Evolutionary conservation across 306 rosid species (phyloP).

Genomic region (Senna tora): DNA sequence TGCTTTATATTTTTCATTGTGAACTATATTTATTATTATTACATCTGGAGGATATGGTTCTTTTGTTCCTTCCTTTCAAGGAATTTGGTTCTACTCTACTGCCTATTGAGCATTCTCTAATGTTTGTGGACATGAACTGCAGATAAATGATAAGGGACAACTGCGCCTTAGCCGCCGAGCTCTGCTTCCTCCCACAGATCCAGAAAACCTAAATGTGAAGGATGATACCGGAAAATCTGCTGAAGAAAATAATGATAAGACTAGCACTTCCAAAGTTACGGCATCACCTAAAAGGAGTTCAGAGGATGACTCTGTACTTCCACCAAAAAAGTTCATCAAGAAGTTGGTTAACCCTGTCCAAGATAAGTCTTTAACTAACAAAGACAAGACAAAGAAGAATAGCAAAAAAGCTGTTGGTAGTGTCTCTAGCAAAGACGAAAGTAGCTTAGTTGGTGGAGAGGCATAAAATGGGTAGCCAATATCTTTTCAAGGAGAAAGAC

Average conservation of each 20-base stretch:
- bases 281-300: constrained; percentile 48
- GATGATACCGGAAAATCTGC: constrained; percentile 47
- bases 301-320: constrained; percentile 49
- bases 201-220: constrained; percentile 48
- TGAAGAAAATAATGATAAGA: constrained; percentile 48
- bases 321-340: constrained; percentile 66
- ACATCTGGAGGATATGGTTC: not conserved
- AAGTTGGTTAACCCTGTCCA: constrained; percentile 53
- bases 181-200: constrained; percentile 73
- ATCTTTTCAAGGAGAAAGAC: constrained; percentile 34
- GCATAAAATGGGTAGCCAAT: constrained; percentile 50
- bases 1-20: constrained; percentile 9
- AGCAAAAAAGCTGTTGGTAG: constrained; percentile 44
- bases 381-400: constrained; percentile 60
- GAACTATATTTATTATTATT: not conserved
- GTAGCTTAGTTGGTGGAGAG: constrained; percentile 69
- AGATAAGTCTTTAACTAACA: constrained; percentile 48
- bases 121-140: constrained; percentile 39
- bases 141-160: constrained; percentile 93
- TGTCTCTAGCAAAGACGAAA: constrained; percentile 56
- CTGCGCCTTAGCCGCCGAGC: constrained; percentile 92
- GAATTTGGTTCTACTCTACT: constrained; percentile 24
- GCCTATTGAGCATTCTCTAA: constrained; percentile 20
- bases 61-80: constrained; percentile 19
- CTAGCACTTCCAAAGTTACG: constrained; percentile 41